phyloP scores from a whole-genome alignment of 352 stramenopile genomes.

The Globisporangium canariense region DNA sequence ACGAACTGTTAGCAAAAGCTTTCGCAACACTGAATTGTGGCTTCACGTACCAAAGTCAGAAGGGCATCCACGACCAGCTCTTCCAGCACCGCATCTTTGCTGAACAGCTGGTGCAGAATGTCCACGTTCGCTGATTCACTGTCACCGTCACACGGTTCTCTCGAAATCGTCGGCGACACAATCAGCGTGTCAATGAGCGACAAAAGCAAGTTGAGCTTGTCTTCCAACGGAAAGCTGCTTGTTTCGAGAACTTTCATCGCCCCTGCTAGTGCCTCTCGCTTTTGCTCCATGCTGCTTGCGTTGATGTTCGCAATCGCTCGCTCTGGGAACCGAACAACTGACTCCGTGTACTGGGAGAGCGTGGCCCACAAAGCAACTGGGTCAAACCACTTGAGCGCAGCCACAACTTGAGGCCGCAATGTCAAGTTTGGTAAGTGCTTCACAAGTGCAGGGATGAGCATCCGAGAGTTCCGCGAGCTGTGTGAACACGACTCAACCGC shows the following conservation, averaged over 20 bases:
- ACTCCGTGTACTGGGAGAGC: slow-evolving; percentile 67
- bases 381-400: slow-evolving; percentile 70
- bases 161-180: slow-evolving; percentile 16
- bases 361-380: slow-evolving; percentile 57
- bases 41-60: slow-evolving; percentile 41
- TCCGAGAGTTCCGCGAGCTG: slow-evolving; percentile 69
- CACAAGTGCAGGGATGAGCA: slow-evolving; percentile 80
- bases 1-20: neutral
- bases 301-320: neutral
- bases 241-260: slow-evolving; percentile 65
- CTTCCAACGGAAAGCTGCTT: slow-evolving; percentile 52
- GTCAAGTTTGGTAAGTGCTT: slow-evolving; percentile 73
- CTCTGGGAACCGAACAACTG: slow-evolving; percentile 21
- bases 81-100: slow-evolving; percentile 57
- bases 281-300: slow-evolving; percentile 25
- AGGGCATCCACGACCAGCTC: slow-evolving; percentile 69
- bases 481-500: slow-evolving; percentile 80
- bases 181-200: slow-evolving; percentile 58
- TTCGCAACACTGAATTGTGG: neutral
- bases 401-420: slow-evolving; percentile 62
- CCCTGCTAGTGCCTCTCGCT: slow-evolving; percentile 53
- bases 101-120: slow-evolving; percentile 63
- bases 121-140: slow-evolving; percentile 29
- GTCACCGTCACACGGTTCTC: slow-evolving; percentile 3
- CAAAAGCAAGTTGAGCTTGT: slow-evolving; percentile 67